Percentiles rank a stretch among this genome's conserved stretches.
Conservation (phyloP, 2,329 filamentous ascomycete species). For the Pseudopyricularia cyperi region DNA sequence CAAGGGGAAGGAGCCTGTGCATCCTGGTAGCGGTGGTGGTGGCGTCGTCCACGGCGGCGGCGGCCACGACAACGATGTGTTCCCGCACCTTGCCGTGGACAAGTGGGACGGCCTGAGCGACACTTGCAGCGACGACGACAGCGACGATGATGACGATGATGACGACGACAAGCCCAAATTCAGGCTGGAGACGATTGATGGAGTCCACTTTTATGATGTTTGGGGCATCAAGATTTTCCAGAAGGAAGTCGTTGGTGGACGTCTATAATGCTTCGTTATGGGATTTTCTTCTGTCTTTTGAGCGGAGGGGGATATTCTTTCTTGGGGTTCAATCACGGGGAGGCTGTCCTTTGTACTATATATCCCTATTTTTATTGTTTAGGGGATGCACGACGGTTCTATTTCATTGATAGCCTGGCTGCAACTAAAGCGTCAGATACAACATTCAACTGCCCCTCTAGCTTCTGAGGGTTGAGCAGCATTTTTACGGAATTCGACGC, state of each 20-base stretch:
- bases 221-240: constrained; percentile 41
- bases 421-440: neutral
- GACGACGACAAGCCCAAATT: constrained; percentile 8
- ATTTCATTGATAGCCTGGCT: neutral
- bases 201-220: constrained; percentile 28
- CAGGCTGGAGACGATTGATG: constrained; percentile 25
- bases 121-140: constrained; percentile 12
- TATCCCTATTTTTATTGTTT: neutral
- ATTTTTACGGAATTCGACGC: too few species aligned
- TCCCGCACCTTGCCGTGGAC: constrained; percentile 13
- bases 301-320: neutral
- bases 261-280: constrained; percentile 21
- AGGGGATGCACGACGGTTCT: neutral
- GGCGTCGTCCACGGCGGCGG: constrained; percentile 2
- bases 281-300: neutral
- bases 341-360: neutral
- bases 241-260: constrained; percentile 36
- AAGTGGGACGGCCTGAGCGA: constrained; percentile 15
- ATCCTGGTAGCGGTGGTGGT: neutral
- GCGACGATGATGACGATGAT: constrained; percentile 20
- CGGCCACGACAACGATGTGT: constrained; percentile 7
- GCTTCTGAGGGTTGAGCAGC: neutral
- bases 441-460: neutral
- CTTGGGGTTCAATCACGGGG: neutral
- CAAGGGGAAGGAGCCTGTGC: constrained; percentile 22